Base-by-base conservation (phyloP, 768 basidiomycete species). In the Mrakia gelida region DNA sequence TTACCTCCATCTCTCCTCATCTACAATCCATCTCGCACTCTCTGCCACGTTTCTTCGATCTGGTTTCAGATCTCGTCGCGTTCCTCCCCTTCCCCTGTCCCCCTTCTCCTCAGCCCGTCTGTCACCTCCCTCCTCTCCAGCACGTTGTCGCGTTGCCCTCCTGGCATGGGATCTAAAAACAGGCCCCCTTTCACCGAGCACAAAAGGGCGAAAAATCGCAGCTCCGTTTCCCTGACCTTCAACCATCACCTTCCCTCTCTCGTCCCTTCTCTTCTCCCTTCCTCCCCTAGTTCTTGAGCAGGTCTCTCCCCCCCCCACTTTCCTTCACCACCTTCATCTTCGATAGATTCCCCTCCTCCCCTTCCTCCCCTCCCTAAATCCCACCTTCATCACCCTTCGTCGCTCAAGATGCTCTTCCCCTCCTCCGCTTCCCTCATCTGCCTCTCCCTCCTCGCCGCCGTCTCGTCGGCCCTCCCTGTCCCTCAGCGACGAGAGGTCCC, bases 301-400 rank as follows among this genome's bases (percentile, higher is more conserved):
- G 67, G 67, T 43, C 34, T 52, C 67, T 70, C 41, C 38, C 21
- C 41, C 38, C 21, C 26, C 41, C 34, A 34, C 26, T 26, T 43
- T 43, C 23, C 38, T 70, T 70, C 59, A n/a, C 26, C 38, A 18
- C 38, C 2, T 15, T 43, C 45, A 45, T 70, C 67, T 67, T 38
- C 65, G 65, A 38, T 41, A 67, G 65, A 67, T 67, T 18, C 34
- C 16, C 65, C 30, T 65, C 32, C 30, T 18, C 18, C 65, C 65
- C 28, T 11, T 15, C 41, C 67, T 26, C 59, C 38, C 65, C 30
- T 45, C 34, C 34, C 32, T 38, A 16, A 34, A 38, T 34, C 63
- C 28, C 34, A 67, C 30, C 16, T 67, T 16, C 59, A 61, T 16
- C 21, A n/a, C 1, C 30, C 87, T 65, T 82, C 86, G 32, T 88